phyloP scores from a whole-genome alignment of 2,329 filamentous ascomycete species.

The Trichoderma koningiopsis region DNA sequence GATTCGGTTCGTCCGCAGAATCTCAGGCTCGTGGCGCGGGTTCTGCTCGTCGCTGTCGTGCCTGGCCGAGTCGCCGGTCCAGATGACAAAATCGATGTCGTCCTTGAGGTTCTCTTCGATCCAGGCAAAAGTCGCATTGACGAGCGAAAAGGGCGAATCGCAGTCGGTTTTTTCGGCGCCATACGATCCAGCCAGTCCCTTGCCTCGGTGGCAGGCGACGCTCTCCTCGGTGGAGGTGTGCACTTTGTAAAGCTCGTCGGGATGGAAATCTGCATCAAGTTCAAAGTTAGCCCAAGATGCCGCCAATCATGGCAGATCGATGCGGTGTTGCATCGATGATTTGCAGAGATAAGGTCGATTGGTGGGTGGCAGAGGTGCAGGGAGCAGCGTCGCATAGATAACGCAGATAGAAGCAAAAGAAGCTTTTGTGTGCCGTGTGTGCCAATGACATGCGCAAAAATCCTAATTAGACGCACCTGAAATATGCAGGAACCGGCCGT shows the following conservation, averaged over 20 bases:
- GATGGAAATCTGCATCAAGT: slow-evolving; percentile 75
- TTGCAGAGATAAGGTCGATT: neutral
- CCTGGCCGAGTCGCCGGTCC: slow-evolving; percentile 88
- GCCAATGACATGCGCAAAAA: neutral
- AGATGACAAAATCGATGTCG: slow-evolving; percentile 84
- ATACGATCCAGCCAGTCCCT: slow-evolving; percentile 76
- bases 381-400: slow-evolving; percentile 6
- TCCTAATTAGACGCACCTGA: slow-evolving; percentile 66
- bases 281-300: slow-evolving; percentile 13
- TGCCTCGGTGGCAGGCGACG: slow-evolving; percentile 75
- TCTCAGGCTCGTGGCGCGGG: slow-evolving; percentile 73
- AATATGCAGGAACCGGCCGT: slow-evolving; percentile 82
- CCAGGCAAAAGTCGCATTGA: slow-evolving; percentile 91
- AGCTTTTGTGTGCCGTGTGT: neutral
- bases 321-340: slow-evolving; percentile 1
- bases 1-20: slow-evolving; percentile 75
- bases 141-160: slow-evolving; percentile 77
- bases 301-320: neutral
- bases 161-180: slow-evolving; percentile 87
- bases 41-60: slow-evolving; percentile 85
- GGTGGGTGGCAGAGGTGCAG: slow-evolving; percentile 3
- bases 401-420: neutral
- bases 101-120: slow-evolving; percentile 76
- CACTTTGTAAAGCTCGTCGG: slow-evolving; percentile 81
- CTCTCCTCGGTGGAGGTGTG: slow-evolving; percentile 71